Percentiles rank a stretch among this genome's conserved stretches.
Conservation (phyloP, 169 alveolate species). For the Cytauxzoon felis region DNA sequence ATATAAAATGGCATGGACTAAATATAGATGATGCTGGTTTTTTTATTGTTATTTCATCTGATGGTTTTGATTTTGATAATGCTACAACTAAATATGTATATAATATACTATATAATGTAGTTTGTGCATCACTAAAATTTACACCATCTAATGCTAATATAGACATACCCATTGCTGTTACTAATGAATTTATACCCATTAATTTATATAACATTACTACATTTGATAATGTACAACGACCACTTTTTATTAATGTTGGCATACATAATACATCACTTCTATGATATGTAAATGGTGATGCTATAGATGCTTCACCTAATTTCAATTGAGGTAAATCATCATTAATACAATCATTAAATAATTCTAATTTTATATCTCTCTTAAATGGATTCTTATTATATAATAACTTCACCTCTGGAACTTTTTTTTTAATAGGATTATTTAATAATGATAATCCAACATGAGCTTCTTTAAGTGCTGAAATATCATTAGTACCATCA, state of each 20-base stretch:
- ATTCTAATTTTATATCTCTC: not conserved
- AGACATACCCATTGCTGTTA: slow-evolving; percentile 91
- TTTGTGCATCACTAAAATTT: slow-evolving; percentile 94
- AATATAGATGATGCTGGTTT: slow-evolving; percentile 66
- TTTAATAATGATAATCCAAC: slow-evolving; percentile 95
- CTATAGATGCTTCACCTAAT: slow-evolving; percentile 97
- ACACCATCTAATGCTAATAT: slow-evolving; percentile 95
- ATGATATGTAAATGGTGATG: slow-evolving; percentile 96
- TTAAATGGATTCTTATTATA: not conserved
- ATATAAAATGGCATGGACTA: slow-evolving; percentile 55
- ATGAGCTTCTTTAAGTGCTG: slow-evolving; percentile 96
- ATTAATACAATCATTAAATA: slow-evolving; percentile 68
- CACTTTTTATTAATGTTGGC: slow-evolving; percentile 86
- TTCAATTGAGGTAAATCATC: slow-evolving; percentile 79
- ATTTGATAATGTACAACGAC: slow-evolving; percentile 93
- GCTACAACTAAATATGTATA: slow-evolving; percentile 69
- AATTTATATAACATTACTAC: slow-evolving; percentile 94
- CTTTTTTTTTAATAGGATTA: slow-evolving; percentile 63
- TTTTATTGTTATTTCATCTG: slow-evolving; percentile 49
- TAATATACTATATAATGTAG: slow-evolving; percentile 80
- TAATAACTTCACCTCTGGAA: not conserved
- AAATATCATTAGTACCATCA: slow-evolving; percentile 99
- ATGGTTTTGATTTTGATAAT: slow-evolving; percentile 68
- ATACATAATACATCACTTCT: slow-evolving; percentile 87
- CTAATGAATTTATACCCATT: slow-evolving; percentile 89